Conservation (phyloP, 305 asterid species). For the Rubia tinctorum region DNA sequence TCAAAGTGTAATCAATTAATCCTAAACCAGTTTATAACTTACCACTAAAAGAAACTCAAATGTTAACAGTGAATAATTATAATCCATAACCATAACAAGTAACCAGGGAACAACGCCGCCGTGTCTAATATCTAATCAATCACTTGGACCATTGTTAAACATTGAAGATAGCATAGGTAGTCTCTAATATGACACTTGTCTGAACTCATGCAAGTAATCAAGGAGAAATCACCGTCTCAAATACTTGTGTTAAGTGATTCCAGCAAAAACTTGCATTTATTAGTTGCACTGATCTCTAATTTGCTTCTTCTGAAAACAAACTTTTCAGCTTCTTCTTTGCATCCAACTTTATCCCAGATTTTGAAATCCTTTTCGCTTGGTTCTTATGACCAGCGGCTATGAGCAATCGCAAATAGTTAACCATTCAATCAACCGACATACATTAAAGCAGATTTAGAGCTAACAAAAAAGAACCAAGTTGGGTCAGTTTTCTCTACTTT, state of each 20-base stretch:
- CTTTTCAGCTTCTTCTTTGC: not conserved
- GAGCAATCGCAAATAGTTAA: not conserved
- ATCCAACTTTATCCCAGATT: not conserved
- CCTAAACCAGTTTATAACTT: not conserved
- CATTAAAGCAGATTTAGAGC: not conserved
- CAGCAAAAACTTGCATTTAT: too few relatives aligned
- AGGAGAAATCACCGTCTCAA: too few relatives aligned
- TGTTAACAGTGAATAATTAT: not conserved
- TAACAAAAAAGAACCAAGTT: not conserved
- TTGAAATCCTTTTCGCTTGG: not conserved
- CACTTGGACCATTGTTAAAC: conserved; percentile 36
- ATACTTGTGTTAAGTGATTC: too few relatives aligned
- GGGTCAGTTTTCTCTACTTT: not conserved
- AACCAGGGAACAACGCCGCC: not conserved
- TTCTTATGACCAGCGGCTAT: not conserved
- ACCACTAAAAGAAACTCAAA: not conserved
- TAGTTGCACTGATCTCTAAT: not conserved
- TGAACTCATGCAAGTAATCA: too few relatives aligned
- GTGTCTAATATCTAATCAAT: conserved; percentile 7
- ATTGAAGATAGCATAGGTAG: conserved; percentile 38
- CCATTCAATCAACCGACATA: not conserved
- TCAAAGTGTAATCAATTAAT: not conserved
- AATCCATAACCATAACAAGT: not conserved
- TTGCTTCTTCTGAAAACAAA: not conserved
- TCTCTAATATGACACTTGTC: too few relatives aligned